Evolutionary conservation across 2,329 filamentous ascomycete genomes (phyloP).

Genomic region (Calonectria ilicicola): DNA sequence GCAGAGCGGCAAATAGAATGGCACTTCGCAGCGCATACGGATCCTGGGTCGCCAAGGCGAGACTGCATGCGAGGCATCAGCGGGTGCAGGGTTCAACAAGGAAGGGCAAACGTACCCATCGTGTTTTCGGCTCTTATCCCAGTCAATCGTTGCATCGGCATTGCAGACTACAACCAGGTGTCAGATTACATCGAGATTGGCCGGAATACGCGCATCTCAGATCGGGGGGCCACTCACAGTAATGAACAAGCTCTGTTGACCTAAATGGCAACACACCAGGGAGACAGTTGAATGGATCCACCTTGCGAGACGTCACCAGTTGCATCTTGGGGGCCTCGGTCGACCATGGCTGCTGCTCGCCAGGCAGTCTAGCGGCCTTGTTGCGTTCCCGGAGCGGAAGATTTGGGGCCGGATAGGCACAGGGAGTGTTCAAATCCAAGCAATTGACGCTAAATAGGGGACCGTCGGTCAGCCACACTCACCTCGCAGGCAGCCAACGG

Average conservation of each 20-base stretch:
- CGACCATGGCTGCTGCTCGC: conserved; percentile 36
- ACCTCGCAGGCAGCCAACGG: neutral
- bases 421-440: neutral
- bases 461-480: conserved; percentile 5
- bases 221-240: conserved; percentile 28
- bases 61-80: conserved; percentile 2
- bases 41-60: conserved; percentile 22
- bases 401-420: conserved; percentile 22
- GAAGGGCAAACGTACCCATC: neutral
- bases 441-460: conserved; percentile 32
- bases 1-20: conserved; percentile 35
- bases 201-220: neutral
- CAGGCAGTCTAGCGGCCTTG: conserved; percentile 26
- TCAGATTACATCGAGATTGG: neutral
- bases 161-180: neutral
- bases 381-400: conserved; percentile 35
- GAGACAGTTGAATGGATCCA: conserved; percentile 20
- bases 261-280: conserved; percentile 34
- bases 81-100: neutral
- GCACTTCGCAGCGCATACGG: conserved; percentile 32
- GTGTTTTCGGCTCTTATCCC: neutral
- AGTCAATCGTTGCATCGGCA: conserved; percentile 1
- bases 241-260: conserved; percentile 37
- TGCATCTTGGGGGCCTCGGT: neutral
- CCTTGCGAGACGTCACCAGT: conserved; percentile 1